Evolutionary conservation across 73 alveolate species (phyloP), one percentile per base, ranked within the genome.

Genomic region (Paraurostyla sp.): DNA sequence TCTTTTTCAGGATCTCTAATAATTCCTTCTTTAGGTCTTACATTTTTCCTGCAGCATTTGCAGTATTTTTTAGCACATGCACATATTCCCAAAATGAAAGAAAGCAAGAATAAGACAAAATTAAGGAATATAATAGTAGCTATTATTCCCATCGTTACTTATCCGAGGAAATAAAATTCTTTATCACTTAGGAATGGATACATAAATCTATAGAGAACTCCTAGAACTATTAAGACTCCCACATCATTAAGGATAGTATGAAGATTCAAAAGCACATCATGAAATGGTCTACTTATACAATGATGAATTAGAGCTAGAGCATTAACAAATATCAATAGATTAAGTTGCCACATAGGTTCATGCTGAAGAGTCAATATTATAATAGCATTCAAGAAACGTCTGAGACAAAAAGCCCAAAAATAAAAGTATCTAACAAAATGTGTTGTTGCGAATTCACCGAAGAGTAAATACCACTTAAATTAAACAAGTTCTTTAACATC

Each of bases 181-280:
- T 38, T 62, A 69, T 69, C 84, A 15, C 29, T 7, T 27, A 69
- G 3, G 65, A 41, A 69, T 3, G 62, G 84, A 29, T 69, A 41
- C 35, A 59, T 69, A 18, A 69, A 43, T 38, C 58, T 41, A 29
- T 69, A 69, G 22, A 69, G 38, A 11, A 7, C 84, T 30, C 84
- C 58, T 18, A 69, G 18, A 9, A 69, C 84, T 7, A 43, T 25
- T 27, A 69, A 32, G 7, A 69, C 35, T 13, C 84, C 84, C 2
- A 69, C 65, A 69, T 69, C 84, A 38, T 69, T 69, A 11, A 69
- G 15, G 2, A 69, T 38, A n/a, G 84, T 69, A 25, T 69, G 84
- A 7, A 38, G 36, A 38, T 69, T 69, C 65, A 69, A 43, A 22
- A 69, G 62, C 65, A 69, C 84, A 41, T 69, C 84, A 69, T 33